Conservation (phyloP, 306 rosid species). For the Dicorynia guianensis region DNA sequence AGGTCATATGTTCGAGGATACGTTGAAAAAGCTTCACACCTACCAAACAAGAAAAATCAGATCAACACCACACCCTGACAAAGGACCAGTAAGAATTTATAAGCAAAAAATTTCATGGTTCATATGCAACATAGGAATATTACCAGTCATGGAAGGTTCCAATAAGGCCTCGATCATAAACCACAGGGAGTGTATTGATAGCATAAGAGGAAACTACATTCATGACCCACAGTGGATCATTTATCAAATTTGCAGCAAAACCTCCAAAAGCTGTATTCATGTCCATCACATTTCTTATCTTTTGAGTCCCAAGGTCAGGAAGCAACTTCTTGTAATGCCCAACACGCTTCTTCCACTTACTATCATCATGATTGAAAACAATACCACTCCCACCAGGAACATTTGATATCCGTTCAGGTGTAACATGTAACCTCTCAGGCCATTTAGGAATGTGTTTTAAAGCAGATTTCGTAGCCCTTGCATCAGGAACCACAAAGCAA, state of each 20-base stretch:
- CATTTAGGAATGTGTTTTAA: slow-evolving; percentile 70
- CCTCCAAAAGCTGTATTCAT: slow-evolving; percentile 94
- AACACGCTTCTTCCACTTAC: slow-evolving; percentile 82
- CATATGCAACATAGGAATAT: slow-evolving; percentile 10
- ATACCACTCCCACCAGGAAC: slow-evolving; percentile 67
- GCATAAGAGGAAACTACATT: slow-evolving; percentile 93
- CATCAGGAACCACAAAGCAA: slow-evolving; percentile 77
- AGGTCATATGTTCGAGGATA: slow-evolving; percentile 98
- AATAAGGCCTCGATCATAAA: slow-evolving; percentile 91
- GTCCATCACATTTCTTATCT: slow-evolving; percentile 94
- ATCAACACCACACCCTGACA: slow-evolving; percentile 37
- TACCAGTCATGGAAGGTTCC: slow-evolving; percentile 98
- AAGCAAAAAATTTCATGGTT: background rate
- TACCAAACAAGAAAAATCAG: slow-evolving; percentile 45
- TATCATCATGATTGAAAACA: slow-evolving; percentile 73
- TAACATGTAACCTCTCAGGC: slow-evolving; percentile 74
- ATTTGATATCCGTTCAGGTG: slow-evolving; percentile 72
- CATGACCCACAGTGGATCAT: slow-evolving; percentile 97
- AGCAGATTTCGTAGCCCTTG: slow-evolving; percentile 63
- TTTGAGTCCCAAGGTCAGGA: slow-evolving; percentile 79
- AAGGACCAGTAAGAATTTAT: background rate
- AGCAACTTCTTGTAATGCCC: slow-evolving; percentile 89
- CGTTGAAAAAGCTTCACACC: slow-evolving; percentile 99
- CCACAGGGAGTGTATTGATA: slow-evolving; percentile 76
- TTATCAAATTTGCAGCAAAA: slow-evolving; percentile 77